Conservation (phyloP, 495 filamentous ascomycete genomes). For the Echria macrotheca region DNA sequence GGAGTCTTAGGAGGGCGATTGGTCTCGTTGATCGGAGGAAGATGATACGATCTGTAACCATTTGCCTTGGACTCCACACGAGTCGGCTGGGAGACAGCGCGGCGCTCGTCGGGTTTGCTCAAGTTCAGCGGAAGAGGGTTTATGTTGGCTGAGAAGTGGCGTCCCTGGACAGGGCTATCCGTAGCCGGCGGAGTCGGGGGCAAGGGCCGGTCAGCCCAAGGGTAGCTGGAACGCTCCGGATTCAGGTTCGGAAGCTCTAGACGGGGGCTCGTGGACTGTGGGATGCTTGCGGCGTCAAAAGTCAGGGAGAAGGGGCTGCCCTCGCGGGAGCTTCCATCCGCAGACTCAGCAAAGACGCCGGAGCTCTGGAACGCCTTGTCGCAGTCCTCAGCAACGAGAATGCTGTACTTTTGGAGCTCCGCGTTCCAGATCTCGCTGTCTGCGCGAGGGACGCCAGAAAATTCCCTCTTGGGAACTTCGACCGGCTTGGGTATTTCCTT, state of each 20-base stretch:
- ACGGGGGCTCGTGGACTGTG: slow-evolving; percentile 13
- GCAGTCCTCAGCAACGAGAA: slow-evolving; percentile 45
- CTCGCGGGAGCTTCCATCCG: slow-evolving; percentile 14
- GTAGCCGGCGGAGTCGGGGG: slow-evolving; percentile 50
- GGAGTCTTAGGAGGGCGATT: slow-evolving; percentile 30
- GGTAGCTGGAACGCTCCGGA: slow-evolving; percentile 1
- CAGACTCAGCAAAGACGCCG: slow-evolving; percentile 44
- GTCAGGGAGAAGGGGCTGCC: slow-evolving; percentile 25
- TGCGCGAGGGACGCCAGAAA: slow-evolving; percentile 13
- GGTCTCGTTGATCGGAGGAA: slow-evolving; percentile 51
- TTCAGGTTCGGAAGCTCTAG: not conserved
- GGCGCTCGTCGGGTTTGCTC: slow-evolving; percentile 15
- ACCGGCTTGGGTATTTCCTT: too few relatives aligned
- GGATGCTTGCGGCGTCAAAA: too few relatives aligned
- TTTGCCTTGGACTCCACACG: slow-evolving; percentile 30
- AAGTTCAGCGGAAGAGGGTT: slow-evolving; percentile 6
- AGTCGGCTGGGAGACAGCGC: slow-evolving; percentile 54
- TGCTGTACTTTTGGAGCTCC: slow-evolving; percentile 45
- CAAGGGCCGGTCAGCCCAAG: slow-evolving; percentile 40
- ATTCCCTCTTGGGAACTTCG: too few relatives aligned
- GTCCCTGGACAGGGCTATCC: slow-evolving; percentile 18
- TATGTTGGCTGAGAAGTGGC: slow-evolving; percentile 18
- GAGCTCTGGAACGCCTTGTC: slow-evolving; percentile 78
- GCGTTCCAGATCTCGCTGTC: slow-evolving; percentile 37
- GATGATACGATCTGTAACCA: slow-evolving; percentile 23